Percentiles rank a stretch among this genome's conserved stretches.
Evolutionary conservation across 768 basidiomycete species (phyloP).

Genomic region (Piloderma croceum): DNA sequence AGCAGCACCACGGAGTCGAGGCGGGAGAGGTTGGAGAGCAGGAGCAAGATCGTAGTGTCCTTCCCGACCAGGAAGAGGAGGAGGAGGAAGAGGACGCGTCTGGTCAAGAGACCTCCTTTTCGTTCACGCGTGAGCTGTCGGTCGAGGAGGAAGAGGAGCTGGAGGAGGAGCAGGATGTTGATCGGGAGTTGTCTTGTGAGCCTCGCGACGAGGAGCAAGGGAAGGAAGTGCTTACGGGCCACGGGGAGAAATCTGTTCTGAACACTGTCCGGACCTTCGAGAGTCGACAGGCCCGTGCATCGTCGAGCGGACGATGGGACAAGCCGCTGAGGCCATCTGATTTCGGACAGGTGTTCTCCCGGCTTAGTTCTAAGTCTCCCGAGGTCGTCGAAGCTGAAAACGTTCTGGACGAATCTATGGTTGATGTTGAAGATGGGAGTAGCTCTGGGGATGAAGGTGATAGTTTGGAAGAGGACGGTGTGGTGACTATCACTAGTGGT

Average conservation of each 20-base stretch:
- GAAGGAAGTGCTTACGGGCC: slow-evolving; percentile 14
- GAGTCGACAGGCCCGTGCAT: no score
- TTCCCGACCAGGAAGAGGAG: slow-evolving; percentile 13
- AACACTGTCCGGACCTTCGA: no score
- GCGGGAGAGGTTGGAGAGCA: slow-evolving; percentile 12
- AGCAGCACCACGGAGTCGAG: no score
- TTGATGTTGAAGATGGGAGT: slow-evolving; percentile 15
- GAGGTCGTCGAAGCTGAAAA: no score
- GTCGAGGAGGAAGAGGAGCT: slow-evolving; percentile 3
- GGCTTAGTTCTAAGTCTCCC: no score
- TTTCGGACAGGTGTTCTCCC: no score
- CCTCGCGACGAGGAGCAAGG: slow-evolving; percentile 9
- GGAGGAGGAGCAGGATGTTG: slow-evolving; percentile 24
- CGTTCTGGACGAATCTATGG: no score
- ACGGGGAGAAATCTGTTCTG: no score
- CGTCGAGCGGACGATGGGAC: slow-evolving; percentile 4
- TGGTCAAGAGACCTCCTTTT: not conserved
- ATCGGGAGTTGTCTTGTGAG: slow-evolving; percentile 33
- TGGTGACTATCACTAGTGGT: slow-evolving; percentile 80
- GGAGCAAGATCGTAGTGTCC: slow-evolving; percentile 19
- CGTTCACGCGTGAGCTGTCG: not conserved
- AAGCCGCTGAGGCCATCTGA: no score
- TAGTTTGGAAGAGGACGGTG: slow-evolving; percentile 37
- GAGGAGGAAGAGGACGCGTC: not conserved
- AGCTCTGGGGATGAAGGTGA: slow-evolving; percentile 24